A percentile compares a stretch with the other conserved stretches of the same genome.
Conservation (phyloP, 805 yeast genomes). For the Saccharomycopsis sp. region DNA sequence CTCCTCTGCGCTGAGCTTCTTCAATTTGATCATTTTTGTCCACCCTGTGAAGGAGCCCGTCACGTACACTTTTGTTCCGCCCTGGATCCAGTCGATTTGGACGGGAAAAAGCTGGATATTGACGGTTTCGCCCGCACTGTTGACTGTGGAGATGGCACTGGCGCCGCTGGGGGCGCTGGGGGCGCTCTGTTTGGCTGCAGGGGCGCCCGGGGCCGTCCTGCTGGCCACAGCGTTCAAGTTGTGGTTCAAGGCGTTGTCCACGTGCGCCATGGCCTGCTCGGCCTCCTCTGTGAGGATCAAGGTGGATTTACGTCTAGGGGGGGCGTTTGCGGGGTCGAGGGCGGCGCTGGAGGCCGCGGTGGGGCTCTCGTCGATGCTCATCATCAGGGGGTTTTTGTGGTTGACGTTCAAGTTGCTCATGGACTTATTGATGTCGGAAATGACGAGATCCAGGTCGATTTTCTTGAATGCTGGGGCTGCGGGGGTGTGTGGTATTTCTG, state of each 20-base stretch:
- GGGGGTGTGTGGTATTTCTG: neutral
- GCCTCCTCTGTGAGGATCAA: constrained; percentile 63
- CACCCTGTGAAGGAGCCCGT: constrained; percentile 98
- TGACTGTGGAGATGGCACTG: constrained; percentile 17
- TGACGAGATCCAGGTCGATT: constrained; percentile 10
- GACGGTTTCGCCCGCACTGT: neutral
- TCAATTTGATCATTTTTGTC: constrained; percentile 93
- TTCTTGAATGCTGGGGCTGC: neutral
- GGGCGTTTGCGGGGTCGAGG: neutral
- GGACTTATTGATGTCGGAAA: constrained; percentile 12
- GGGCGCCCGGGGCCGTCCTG: neutral
- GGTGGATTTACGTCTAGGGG: constrained; percentile 57
- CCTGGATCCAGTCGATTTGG: constrained; percentile 87
- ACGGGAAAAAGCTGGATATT: constrained; percentile 33
- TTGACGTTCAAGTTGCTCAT: constrained; percentile 10
- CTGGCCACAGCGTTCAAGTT: constrained; percentile 15
- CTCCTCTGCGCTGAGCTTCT: constrained; percentile 44
- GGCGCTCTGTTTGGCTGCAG: constrained; percentile 16
- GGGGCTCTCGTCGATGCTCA: constrained; percentile 17
- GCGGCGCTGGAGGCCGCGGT: neutral
- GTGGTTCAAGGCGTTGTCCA: constrained; percentile 25
- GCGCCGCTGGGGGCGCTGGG: constrained; percentile 14
- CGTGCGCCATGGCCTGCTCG: constrained; percentile 40
- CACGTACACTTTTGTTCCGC: constrained; percentile 92
- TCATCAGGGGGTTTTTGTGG: constrained; percentile 14